These are phyloP conservation scores for Ogataea trehalophila DNA, from an alignment of 805 yeast genomes.

Conservation along the genomic window DNA sequence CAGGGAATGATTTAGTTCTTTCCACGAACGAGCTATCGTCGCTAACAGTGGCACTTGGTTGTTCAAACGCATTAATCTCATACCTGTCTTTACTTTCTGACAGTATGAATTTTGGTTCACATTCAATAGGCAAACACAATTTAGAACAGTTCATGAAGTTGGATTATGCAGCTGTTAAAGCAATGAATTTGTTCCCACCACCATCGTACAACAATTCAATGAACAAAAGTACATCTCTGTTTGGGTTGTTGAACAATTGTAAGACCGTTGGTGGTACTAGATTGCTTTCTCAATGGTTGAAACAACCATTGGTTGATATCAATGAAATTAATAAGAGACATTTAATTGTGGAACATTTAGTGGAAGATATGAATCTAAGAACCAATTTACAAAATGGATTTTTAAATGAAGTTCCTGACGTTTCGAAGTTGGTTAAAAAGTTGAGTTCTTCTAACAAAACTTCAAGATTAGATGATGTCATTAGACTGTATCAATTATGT, in stretches of 20 bases:
- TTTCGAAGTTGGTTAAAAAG: conserved; percentile 69
- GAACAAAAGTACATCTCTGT: conserved; percentile 49
- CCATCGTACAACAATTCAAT: conserved; percentile 41
- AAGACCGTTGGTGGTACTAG: conserved; percentile 88
- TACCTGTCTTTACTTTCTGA: conserved; percentile 64
- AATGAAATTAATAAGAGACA: conserved; percentile 64
- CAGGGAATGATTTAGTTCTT: conserved; percentile 50
- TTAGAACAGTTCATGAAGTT: conserved; percentile 81
- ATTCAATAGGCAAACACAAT: conserved; percentile 59
- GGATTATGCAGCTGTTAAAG: conserved; percentile 85
- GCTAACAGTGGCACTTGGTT: conserved; percentile 47
- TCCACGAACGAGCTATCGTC: conserved; percentile 52
- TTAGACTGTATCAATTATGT: conserved; percentile 79
- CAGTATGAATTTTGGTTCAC: conserved; percentile 49
- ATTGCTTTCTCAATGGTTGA: conserved; percentile 87
- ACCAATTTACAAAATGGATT: conserved; percentile 62
- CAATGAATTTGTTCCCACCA: conserved; percentile 78
- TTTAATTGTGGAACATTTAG: conserved; percentile 62
- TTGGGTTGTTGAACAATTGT: conserved; percentile 82
- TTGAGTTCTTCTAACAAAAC: conserved; percentile 37
- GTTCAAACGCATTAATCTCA: conserved; percentile 62
- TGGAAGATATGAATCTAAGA: conserved; percentile 66
- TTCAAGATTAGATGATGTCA: conserved; percentile 81
- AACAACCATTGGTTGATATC: conserved; percentile 81
- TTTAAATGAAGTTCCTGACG: conserved; percentile 74